phyloP scores from a whole-genome alignment of 345 rosid species.

The Melaleuca alternifolia region DNA sequence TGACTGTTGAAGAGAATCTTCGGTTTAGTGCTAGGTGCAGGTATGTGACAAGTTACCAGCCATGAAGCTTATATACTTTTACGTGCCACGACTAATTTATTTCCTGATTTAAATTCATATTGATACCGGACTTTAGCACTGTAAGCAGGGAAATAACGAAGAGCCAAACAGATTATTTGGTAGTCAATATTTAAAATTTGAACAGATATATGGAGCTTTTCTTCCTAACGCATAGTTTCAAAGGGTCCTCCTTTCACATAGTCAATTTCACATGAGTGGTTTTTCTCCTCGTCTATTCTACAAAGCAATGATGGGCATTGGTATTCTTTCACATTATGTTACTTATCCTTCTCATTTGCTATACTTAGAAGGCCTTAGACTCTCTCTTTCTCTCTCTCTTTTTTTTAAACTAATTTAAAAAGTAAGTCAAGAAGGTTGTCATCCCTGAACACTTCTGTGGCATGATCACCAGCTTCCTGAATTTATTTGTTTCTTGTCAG shows the following conservation, averaged over 20 bases:
- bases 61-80: neutral
- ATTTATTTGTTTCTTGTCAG: neutral
- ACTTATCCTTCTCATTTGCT: neutral
- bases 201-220: neutral
- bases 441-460: neutral
- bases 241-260: neutral
- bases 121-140: neutral
- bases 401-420: too few relatives aligned
- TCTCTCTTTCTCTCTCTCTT: too few relatives aligned
- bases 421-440: neutral
- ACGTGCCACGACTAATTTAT: neutral
- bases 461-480: neutral
- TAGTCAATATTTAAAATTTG: neutral
- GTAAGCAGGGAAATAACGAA: neutral
- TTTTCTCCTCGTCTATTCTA: neutral
- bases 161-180: neutral
- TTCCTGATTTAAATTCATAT: neutral
- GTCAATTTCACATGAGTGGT: neutral
- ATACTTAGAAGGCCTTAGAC: neutral
- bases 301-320: neutral
- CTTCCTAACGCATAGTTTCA: neutral
- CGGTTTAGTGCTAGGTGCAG: slow-evolving; percentile 89
- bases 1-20: slow-evolving; percentile 90
- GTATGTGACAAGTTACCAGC: slow-evolving; percentile 16
- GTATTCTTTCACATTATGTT: neutral